These are phyloP conservation scores for Cercophora newfieldiana DNA, from an alignment of 495 filamentous ascomycete genomes.

Conservation along the genomic window DNA sequence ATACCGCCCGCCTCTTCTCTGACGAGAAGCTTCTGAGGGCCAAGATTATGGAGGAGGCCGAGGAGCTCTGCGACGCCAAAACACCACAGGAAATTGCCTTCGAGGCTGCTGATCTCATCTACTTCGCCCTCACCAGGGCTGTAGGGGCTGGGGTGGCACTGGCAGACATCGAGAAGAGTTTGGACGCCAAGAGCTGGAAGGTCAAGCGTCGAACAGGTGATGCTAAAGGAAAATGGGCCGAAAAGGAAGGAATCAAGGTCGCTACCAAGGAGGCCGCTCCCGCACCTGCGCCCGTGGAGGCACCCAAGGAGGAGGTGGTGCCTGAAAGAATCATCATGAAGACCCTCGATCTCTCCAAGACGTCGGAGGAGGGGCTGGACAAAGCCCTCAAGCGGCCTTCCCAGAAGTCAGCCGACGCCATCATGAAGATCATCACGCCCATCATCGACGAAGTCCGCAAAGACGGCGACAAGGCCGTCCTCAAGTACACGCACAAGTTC, in stretches of 20 bases:
- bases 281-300: slow-evolving; percentile 37
- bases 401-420: slow-evolving; percentile 85
- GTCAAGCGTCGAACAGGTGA: slow-evolving; percentile 88
- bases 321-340: slow-evolving; percentile 78
- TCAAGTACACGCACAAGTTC: slow-evolving; percentile 94
- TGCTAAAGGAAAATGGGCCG: slow-evolving; percentile 86
- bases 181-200: slow-evolving; percentile 93
- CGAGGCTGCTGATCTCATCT: slow-evolving; percentile 92
- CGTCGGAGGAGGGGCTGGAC: slow-evolving; percentile 59
- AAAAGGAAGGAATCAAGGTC: slow-evolving; percentile 70
- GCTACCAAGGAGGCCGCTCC: slow-evolving; percentile 43
- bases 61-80: slow-evolving; percentile 84
- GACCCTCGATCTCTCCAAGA: slow-evolving; percentile 66
- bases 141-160: slow-evolving; percentile 78
- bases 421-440: slow-evolving; percentile 84
- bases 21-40: slow-evolving; percentile 85
- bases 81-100: slow-evolving; percentile 83
- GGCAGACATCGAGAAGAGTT: slow-evolving; percentile 83
- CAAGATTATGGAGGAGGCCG: slow-evolving; percentile 98
- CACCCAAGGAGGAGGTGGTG: slow-evolving; percentile 53
- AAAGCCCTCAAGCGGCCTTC: slow-evolving; percentile 81
- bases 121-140: slow-evolving; percentile 91
- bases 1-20: slow-evolving; percentile 88
- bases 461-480: slow-evolving; percentile 80
- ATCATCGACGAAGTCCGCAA: slow-evolving; percentile 83